Evolutionary conservation across 805 yeast species (phyloP).

Genomic region (Candida multigemmis): DNA sequence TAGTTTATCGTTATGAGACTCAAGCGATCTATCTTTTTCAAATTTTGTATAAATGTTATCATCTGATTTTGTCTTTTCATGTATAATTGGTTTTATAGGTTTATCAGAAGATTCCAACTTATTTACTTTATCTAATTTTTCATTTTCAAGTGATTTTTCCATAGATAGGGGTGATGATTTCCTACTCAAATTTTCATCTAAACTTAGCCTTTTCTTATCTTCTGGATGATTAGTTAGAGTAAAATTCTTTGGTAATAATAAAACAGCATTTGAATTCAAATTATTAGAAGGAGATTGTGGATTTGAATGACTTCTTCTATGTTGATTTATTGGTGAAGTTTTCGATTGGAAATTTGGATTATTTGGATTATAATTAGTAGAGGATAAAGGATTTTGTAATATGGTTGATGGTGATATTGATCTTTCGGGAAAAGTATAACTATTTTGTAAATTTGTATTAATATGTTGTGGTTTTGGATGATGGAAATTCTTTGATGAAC

Average conservation of each 20-base stretch:
- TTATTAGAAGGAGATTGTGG: conserved; percentile 11
- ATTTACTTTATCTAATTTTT: neutral
- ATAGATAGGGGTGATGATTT: too few species aligned
- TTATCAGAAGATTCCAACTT: too few species aligned
- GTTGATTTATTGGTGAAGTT: conserved; percentile 8
- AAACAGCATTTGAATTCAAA: conserved; percentile 34
- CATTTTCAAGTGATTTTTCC: too few species aligned
- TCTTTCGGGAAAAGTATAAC: conserved; percentile 7
- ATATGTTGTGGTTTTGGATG: neutral
- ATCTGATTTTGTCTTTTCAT: too few species aligned
- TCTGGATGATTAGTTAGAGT: conserved; percentile 10
- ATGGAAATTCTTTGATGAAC: neutral
- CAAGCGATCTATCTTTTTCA: too few species aligned
- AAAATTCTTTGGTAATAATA: conserved; percentile 41
- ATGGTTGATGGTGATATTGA: conserved; percentile 20
- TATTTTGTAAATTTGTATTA: conserved; percentile 2
- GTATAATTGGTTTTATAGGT: too few species aligned
- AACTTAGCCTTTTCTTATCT: conserved; percentile 16
- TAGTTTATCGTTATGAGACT: too few species aligned
- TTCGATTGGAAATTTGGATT: too few species aligned
- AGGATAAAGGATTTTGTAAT: too few species aligned
- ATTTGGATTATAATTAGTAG: too few species aligned
- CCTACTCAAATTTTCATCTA: conserved; percentile 10
- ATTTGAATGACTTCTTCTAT: conserved; percentile 24
- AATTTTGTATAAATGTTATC: too few species aligned